phyloP scores from a whole-genome alignment of 352 stramenopile species.

The Pythium phragmitis region DNA sequence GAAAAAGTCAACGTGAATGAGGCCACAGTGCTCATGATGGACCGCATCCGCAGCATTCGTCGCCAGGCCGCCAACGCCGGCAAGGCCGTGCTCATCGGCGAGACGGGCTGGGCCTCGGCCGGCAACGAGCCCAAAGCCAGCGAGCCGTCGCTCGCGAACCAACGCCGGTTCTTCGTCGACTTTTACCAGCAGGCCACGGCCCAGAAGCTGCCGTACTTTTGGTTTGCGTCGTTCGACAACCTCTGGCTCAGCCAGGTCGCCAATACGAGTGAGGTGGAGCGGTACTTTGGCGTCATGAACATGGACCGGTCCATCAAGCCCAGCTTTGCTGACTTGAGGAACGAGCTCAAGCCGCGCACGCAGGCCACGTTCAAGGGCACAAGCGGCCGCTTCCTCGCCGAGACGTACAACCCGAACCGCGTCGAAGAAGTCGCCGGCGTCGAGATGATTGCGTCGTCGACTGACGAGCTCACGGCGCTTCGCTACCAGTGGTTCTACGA shows the following conservation, averaged over 20 bases:
- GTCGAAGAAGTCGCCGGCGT: conserved; percentile 41
- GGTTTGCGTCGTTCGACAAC: conserved; percentile 70
- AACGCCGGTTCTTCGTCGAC: conserved; percentile 68
- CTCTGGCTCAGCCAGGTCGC: conserved; percentile 40
- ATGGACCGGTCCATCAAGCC: conserved; percentile 52
- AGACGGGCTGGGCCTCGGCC: conserved; percentile 63
- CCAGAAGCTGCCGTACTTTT: conserved; percentile 67
- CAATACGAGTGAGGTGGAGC: conserved; percentile 46
- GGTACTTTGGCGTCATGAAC: conserved; percentile 62
- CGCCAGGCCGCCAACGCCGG: conserved; percentile 37
- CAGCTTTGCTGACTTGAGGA: conserved; percentile 45
- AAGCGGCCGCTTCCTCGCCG: conserved; percentile 23
- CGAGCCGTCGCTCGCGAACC: conserved; percentile 45
- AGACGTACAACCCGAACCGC: conserved; percentile 25
- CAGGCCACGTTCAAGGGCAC: conserved; percentile 19
- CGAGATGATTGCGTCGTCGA: conserved; percentile 41
- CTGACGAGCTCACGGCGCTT: conserved; percentile 48
- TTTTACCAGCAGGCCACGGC: conserved; percentile 56
- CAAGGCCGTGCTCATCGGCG: conserved; percentile 69
- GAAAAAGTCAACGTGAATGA: conserved; percentile 49
- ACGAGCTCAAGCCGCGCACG: conserved; percentile 29
- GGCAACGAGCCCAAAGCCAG: conserved; percentile 33
- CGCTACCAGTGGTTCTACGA: conserved; percentile 75
- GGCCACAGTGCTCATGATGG: conserved; percentile 44
- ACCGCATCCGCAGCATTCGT: conserved; percentile 53